These are phyloP conservation scores for Hypericum perforatum DNA, from an alignment of 345 rosid genomes.

Conservation along the genomic window DNA sequence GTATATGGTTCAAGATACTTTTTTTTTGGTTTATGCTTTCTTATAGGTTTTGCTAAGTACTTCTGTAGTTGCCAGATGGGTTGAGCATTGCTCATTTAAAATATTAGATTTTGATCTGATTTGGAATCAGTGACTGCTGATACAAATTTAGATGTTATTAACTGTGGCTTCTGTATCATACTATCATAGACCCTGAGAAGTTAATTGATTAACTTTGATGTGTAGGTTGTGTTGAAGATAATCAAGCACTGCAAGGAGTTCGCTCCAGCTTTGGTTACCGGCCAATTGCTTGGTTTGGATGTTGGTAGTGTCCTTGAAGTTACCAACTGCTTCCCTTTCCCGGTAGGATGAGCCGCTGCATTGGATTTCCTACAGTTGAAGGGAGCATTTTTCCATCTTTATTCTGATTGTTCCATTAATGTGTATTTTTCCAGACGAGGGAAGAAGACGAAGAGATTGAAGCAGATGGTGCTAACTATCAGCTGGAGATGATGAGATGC, in stretches of 20 bases:
- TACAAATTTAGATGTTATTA: no score
- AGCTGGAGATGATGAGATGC: slow-evolving; percentile 99
- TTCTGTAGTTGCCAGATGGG: no score
- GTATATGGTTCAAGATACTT: no score
- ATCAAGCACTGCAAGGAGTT: slow-evolving; percentile 98
- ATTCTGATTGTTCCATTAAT: neutral
- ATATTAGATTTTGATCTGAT: no score
- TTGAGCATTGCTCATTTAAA: no score
- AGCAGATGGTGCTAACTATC: slow-evolving; percentile 98
- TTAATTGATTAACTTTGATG: slow-evolving; percentile 4
- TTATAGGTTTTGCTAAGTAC: no score
- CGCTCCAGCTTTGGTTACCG: slow-evolving; percentile 88
- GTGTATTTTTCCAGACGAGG: slow-evolving; percentile 31
- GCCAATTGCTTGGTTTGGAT: slow-evolving; percentile 96
- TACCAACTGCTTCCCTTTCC: slow-evolving; percentile 98
- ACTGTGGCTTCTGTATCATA: no score
- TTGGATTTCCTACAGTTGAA: neutral
- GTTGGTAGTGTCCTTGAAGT: slow-evolving; percentile 98
- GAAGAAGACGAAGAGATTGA: slow-evolving; percentile 97
- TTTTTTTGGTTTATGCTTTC: no score
- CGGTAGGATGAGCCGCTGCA: slow-evolving; percentile 30
- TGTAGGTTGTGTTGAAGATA: slow-evolving; percentile 75
- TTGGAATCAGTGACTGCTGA: no score
- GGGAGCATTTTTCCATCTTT: neutral
- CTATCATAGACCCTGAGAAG: no score